Evolutionary conservation across 495 filamentous ascomycete genomes (phyloP).

Genomic region (Penicillium macrosclerotiorum): DNA sequence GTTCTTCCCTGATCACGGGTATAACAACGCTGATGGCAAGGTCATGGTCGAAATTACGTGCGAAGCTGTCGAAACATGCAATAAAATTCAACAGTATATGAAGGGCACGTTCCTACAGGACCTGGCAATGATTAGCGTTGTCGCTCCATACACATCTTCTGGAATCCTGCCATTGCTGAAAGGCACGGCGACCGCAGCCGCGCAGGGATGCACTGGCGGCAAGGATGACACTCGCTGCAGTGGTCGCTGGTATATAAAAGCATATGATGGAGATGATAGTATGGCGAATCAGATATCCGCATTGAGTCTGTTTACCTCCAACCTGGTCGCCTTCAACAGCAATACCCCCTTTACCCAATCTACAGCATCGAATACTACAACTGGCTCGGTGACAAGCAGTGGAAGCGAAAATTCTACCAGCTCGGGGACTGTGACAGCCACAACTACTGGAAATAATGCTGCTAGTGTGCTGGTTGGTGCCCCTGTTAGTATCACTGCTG

Average conservation of each 20-base stretch:
- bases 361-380: constrained; percentile 15
- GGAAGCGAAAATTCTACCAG: not conserved
- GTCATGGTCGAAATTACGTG: constrained; percentile 72
- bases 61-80: constrained; percentile 59
- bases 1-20: constrained; percentile 57
- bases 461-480: constrained; percentile 8
- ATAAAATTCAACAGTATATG: constrained; percentile 65
- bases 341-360: not conserved
- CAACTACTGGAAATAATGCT: not conserved
- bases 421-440: not conserved
- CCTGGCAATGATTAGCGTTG: constrained; percentile 56
- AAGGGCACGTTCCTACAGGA: constrained; percentile 67
- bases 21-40: constrained; percentile 41
- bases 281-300: constrained; percentile 43
- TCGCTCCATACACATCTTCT: constrained; percentile 60
- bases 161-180: constrained; percentile 61
- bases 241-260: constrained; percentile 59
- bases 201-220: constrained; percentile 60
- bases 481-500: not conserved
- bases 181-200: constrained; percentile 64
- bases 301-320: constrained; percentile 52
- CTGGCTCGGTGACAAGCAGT: constrained; percentile 3
- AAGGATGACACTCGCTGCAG: constrained; percentile 63
- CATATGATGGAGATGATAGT: constrained; percentile 60
- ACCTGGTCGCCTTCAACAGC: constrained; percentile 38